These are phyloP conservation scores for Ramularia collo-cygni DNA, from an alignment of 2,329 filamentous ascomycete species.

Conservation along the genomic window DNA sequence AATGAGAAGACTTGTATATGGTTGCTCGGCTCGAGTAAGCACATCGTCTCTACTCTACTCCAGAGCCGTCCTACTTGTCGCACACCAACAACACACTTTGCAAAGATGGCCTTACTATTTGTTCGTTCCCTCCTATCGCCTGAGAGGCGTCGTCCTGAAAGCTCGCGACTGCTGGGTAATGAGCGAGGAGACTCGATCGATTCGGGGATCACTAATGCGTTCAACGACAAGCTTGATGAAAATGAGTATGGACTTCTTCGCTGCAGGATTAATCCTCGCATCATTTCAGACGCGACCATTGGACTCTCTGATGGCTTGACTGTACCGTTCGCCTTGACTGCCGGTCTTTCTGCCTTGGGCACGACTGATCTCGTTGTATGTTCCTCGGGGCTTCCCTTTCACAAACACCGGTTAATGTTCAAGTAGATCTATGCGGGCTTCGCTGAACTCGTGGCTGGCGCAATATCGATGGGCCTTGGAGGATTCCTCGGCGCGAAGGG, in stretches of 20 bases:
- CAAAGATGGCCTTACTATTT: no score
- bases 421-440: constrained; percentile 32
- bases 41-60: no score
- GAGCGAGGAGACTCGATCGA: constrained; percentile 5
- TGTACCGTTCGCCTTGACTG: constrained; percentile 39
- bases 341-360: constrained; percentile 35
- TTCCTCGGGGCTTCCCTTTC: no score
- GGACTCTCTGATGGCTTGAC: constrained; percentile 39
- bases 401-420: no score
- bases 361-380: constrained; percentile 31
- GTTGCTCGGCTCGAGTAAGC: no score
- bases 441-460: constrained; percentile 36
- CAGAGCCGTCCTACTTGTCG: no score
- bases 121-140: no score
- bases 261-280: constrained; percentile 29
- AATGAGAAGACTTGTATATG: no score
- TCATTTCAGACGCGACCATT: constrained; percentile 41
- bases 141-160: no score
- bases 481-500: constrained; percentile 43
- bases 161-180: constrained; percentile 1
- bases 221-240: constrained; percentile 7
- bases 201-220: constrained; percentile 1
- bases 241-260: background rate
- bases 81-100: no score
- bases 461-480: constrained; percentile 38